Percentiles rank a stretch among this genome's conserved stretches.
Evolutionary conservation across 371 early-diverging fungal genomes (phyloP).

Genomic region (Apophysomyces trapeziformis): DNA sequence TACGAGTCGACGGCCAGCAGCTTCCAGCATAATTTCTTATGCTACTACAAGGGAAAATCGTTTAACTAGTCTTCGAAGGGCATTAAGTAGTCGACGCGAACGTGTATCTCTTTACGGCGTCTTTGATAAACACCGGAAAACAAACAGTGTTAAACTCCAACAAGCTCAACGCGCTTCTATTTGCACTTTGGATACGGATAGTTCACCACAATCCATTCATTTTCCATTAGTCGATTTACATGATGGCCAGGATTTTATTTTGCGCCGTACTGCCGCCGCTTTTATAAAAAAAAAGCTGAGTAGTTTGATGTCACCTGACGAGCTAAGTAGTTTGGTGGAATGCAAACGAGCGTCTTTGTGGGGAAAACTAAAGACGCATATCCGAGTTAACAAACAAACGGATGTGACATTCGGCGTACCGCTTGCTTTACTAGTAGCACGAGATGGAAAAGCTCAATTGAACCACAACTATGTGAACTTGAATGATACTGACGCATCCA

Average conservation of each 20-base stretch:
- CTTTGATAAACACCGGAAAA: conserved; percentile 14
- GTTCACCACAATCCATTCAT: not conserved
- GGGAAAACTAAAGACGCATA: conserved; percentile 63
- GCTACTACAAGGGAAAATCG: conserved; percentile 1
- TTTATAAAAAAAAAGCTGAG: not conserved
- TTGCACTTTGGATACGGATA: conserved; percentile 9
- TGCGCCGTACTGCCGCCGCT: conserved; percentile 53
- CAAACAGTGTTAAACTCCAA: not conserved
- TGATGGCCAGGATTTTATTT: conserved; percentile 71
- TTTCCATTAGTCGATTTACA: conserved; percentile 56
- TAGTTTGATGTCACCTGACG: conserved; percentile 56
- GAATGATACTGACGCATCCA: conserved; percentile 35
- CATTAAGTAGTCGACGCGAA: conserved; percentile 10
- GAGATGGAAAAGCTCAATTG: conserved; percentile 66
- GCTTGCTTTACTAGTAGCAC: conserved; percentile 26
- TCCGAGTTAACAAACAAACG: conserved; percentile 49
- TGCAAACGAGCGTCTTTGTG: conserved; percentile 63
- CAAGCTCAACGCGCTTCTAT: conserved; percentile 16
- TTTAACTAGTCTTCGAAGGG: conserved; percentile 10
- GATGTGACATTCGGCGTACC: conserved; percentile 45
- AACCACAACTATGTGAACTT: no score
- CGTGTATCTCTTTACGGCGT: conserved; percentile 16
- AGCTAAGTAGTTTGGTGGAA: conserved; percentile 60
- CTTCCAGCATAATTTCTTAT: not conserved
- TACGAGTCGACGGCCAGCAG: not conserved